Percentiles rank a stretch among this genome's conserved stretches.
phyloP scores from a whole-genome alignment of 352 stramenopile species.

The Phytophthora agathidicida region DNA sequence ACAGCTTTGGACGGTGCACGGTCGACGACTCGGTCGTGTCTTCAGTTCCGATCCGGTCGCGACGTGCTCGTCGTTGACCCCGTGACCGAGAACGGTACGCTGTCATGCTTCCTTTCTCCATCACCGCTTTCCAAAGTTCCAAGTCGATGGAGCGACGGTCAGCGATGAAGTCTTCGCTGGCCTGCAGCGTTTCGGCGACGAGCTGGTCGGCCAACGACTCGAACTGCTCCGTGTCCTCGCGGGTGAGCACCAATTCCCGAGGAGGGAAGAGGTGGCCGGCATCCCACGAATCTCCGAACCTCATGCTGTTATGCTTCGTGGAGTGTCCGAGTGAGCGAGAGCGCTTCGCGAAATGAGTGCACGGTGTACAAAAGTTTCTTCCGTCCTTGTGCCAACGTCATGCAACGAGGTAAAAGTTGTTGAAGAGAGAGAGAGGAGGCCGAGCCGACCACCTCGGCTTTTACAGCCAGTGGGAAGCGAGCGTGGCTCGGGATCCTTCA shows the following conservation, averaged over 20 bases:
- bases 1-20: conserved; percentile 36
- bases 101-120: conserved; percentile 31
- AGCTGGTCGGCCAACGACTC: conserved; percentile 34
- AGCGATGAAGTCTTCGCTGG: conserved; percentile 35
- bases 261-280: conserved; percentile 38
- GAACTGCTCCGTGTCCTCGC: conserved; percentile 25
- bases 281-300: conserved; percentile 42
- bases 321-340: conserved; percentile 5
- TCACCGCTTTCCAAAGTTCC: conserved; percentile 37
- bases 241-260: conserved; percentile 27
- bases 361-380: conserved; percentile 3
- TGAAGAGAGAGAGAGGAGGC: conserved; percentile 21
- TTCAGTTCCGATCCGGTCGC: conserved; percentile 23
- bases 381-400: conserved; percentile 29
- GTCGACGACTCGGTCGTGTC: conserved; percentile 30
- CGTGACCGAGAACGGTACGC: conserved; percentile 29
- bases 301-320: conserved; percentile 20
- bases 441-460: too few relatives aligned
- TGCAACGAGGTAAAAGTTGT: conserved; percentile 16
- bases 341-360: conserved; percentile 30
- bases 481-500: conserved; percentile 24
- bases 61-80: conserved; percentile 2
- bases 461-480: conserved; percentile 22
- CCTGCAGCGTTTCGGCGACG: conserved; percentile 39
- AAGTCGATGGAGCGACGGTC: conserved; percentile 18